phyloP scores from a whole-genome alignment of 106 monocot genomes.

The Xerophyta viscosa region DNA sequence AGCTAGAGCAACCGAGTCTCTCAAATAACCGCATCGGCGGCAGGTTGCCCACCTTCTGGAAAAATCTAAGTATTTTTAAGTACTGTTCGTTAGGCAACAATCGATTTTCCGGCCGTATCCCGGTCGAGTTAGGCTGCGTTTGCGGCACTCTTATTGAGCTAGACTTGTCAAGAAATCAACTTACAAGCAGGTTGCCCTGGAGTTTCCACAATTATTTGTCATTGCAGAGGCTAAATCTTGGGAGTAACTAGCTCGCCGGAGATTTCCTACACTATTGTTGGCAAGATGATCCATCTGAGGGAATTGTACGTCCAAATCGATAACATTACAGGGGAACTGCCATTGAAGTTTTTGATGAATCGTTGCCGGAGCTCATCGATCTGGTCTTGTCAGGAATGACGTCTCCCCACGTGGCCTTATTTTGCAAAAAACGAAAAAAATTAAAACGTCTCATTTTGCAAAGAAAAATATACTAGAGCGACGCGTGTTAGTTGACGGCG shows the following conservation, averaged over 20 bases:
- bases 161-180: conserved; percentile 27
- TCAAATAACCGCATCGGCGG: conserved; percentile 37
- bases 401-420: no score
- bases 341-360: conserved; percentile 27
- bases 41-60: conserved; percentile 34
- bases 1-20: conserved; percentile 38
- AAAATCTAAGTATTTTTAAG: conserved; percentile 26
- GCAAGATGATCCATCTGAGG: conserved; percentile 28
- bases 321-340: conserved; percentile 48
- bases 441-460: no score
- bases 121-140: conserved; percentile 29
- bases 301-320: conserved; percentile 46
- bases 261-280: conserved; percentile 36
- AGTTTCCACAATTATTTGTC: neutral
- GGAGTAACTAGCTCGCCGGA: conserved; percentile 55
- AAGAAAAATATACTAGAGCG: no score
- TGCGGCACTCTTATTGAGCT: conserved; percentile 46
- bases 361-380: conserved; percentile 44
- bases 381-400: conserved; percentile 52
- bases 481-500: no score
- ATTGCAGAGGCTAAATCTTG: conserved; percentile 25
- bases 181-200: neutral
- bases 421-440: no score
- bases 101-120: conserved; percentile 44
- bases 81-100: conserved; percentile 34